These are phyloP conservation scores for Grosmannia huntii DNA, from an alignment of 2,329 filamentous ascomycete genomes.

Conservation along the genomic window DNA sequence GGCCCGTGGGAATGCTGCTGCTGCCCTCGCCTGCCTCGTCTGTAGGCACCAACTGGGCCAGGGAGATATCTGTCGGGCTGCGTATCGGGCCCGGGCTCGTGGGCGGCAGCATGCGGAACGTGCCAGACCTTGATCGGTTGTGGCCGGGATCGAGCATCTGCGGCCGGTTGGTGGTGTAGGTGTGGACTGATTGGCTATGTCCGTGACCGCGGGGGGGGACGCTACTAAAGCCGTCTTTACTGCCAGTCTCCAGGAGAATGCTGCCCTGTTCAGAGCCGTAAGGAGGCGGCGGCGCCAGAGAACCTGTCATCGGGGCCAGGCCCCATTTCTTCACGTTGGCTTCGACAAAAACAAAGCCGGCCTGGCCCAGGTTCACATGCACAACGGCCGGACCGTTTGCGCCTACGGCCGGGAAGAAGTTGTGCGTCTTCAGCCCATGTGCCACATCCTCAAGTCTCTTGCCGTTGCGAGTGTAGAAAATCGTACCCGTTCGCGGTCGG, in stretches of 20 bases:
- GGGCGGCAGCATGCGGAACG: slow-evolving; percentile 61
- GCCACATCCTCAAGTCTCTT: slow-evolving; percentile 93
- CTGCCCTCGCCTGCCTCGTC: slow-evolving; percentile 65
- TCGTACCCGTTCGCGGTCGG: slow-evolving; percentile 79
- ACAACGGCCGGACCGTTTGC: slow-evolving; percentile 86
- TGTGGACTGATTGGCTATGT: slow-evolving; percentile 32
- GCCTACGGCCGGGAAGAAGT: slow-evolving; percentile 96
- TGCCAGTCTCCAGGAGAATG: slow-evolving; percentile 80
- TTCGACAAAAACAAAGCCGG: slow-evolving; percentile 97
- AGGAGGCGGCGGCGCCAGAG: slow-evolving; percentile 84
- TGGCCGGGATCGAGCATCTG: slow-evolving; percentile 46
- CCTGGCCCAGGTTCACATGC: slow-evolving; percentile 95
- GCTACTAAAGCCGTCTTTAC: slow-evolving; percentile 40
- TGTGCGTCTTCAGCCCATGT: slow-evolving; percentile 85
- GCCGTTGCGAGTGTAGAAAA: slow-evolving; percentile 97
- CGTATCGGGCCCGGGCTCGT: slow-evolving; percentile 80
- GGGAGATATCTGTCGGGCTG: slow-evolving; percentile 89
- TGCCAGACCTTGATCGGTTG: slow-evolving; percentile 62
- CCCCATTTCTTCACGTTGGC: slow-evolving; percentile 99
- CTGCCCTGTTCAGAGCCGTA: slow-evolving; percentile 97
- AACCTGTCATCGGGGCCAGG: slow-evolving; percentile 87
- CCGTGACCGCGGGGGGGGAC: slow-evolving; percentile 27
- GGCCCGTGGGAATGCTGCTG: slow-evolving; percentile 4
- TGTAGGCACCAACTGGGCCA: slow-evolving; percentile 66
- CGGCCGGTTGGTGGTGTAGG: slow-evolving; percentile 24